Evolutionary conservation across 2,329 filamentous ascomycete genomes (phyloP), one percentile per base, ranked within the genome.

Genomic region (Magnaporthales sp.): DNA sequence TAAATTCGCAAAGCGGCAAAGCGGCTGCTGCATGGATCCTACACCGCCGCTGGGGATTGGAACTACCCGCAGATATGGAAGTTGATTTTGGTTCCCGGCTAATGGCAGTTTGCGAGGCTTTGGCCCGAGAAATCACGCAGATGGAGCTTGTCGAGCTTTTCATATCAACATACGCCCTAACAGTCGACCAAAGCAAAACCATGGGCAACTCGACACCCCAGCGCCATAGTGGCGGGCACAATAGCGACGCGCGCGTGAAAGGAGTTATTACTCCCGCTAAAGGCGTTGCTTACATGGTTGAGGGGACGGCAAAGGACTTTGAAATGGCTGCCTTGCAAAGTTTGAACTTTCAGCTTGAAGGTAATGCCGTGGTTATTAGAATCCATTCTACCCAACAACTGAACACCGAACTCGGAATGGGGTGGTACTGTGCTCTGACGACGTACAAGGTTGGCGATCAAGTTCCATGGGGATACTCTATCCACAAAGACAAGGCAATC

Each of bases 1-100:
- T 98, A 85, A 99, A 98, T 83, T 96, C 92, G n/a, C 94, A 98
- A 77, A 58, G 54, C 54, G 54, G 54, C n/a, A 58, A 58, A n/a
- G 54, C 54, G 22, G 54, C 54, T 10, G 54, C n/a, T 8, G n/a
- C 54, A 1, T 58, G 54, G 54, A 26, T 58, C 54, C 54, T 58
- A 4, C 24, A n/a, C 54, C 54, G 54, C 54, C 54, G 54, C 24
- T 58, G 54, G 54, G 54, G 54, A n/a, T 8, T 58, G 22, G 54
- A 58, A 7, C n/a, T 58, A 1, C 54, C 54, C 24, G 9, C 8
- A 7, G 54, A 58, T 8, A 58, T 58, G 54, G n/a, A 58, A 22
- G 54, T 58, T 2, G 13, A 58, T n/a, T 58, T 58, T 26, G 54
- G 54, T 8, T 22, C 10, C 8, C n/a, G 24, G 11, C 22, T 58